phyloP scores from a whole-genome alignment of 164 flowering plant species.

The Magnolia changhungtana region DNA sequence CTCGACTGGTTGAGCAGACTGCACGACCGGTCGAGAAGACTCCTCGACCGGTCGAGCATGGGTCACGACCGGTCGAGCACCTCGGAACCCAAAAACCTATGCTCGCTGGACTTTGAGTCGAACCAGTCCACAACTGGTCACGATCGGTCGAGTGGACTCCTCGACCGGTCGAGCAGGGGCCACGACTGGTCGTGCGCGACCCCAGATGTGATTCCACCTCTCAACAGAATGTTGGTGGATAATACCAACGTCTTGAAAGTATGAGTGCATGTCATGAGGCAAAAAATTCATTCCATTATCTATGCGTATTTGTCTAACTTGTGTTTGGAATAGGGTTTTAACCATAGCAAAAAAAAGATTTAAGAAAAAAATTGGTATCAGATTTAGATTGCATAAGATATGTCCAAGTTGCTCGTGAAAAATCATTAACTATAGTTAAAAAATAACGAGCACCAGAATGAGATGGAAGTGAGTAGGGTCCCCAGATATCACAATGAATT shows the following conservation, averaged over 20 bases:
- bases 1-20: too few species aligned
- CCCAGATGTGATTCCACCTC: too few species aligned
- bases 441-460: slow-evolving; percentile 5
- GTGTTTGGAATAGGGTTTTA: neutral
- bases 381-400: slow-evolving; percentile 7
- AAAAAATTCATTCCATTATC: neutral
- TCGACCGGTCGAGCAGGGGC: too few species aligned
- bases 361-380: neutral
- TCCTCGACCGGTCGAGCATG: too few species aligned
- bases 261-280: neutral
- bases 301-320: neutral
- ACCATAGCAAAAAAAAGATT: neutral
- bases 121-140: too few species aligned
- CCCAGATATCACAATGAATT: slow-evolving; percentile 10
- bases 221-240: neutral
- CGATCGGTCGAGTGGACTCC: too few species aligned
- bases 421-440: slow-evolving; percentile 8
- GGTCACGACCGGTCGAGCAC: too few species aligned
- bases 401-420: neutral
- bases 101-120: too few species aligned
- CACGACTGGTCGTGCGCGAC: too few species aligned
- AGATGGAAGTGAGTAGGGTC: neutral
- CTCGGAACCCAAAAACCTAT: too few species aligned
- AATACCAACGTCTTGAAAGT: neutral
- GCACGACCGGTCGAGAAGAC: too few species aligned